Evolutionary conservation across 371 early-diverging fungal genomes (phyloP).

Genomic region (Smittium mucronatum): DNA sequence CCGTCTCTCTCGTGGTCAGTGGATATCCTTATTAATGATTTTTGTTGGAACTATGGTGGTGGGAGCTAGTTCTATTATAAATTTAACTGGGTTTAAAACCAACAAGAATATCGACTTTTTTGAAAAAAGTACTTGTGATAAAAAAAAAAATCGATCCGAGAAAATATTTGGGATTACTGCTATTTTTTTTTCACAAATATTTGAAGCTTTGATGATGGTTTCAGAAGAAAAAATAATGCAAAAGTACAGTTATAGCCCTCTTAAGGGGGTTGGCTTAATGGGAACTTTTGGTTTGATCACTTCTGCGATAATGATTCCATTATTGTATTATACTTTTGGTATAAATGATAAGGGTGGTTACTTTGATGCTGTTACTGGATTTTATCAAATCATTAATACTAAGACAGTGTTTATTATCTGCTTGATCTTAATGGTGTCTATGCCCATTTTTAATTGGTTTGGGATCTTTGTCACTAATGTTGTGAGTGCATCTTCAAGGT

Average conservation of each 20-base stretch:
- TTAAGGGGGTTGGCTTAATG: conserved; percentile 85
- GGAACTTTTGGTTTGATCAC: conserved; percentile 79
- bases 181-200: conserved; percentile 78
- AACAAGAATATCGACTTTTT: background rate
- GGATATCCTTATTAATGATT: conserved; percentile 66
- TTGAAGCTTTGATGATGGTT: conserved; percentile 87
- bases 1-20: conserved; percentile 58
- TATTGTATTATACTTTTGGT: conserved; percentile 55
- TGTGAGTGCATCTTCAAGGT: conserved; percentile 75
- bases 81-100: background rate
- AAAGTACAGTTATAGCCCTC: conserved; percentile 60
- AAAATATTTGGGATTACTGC: conserved; percentile 59
- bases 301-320: conserved; percentile 51
- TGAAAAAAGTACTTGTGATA: conserved; percentile 14
- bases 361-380: conserved; percentile 69
- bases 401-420: conserved; percentile 58
- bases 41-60: conserved; percentile 74
- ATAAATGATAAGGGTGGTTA: conserved; percentile 45
- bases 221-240: conserved; percentile 83
- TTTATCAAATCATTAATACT: conserved; percentile 50
- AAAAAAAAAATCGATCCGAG: conserved; percentile 15
- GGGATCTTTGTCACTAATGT: conserved; percentile 79
- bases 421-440: conserved; percentile 66
- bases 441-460: conserved; percentile 89
- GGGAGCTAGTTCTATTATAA: conserved; percentile 54